Percentiles rank a stretch among this genome's conserved stretches.
phyloP scores from a whole-genome alignment of 208 protist species.

The Leishmania lainsoni region DNA sequence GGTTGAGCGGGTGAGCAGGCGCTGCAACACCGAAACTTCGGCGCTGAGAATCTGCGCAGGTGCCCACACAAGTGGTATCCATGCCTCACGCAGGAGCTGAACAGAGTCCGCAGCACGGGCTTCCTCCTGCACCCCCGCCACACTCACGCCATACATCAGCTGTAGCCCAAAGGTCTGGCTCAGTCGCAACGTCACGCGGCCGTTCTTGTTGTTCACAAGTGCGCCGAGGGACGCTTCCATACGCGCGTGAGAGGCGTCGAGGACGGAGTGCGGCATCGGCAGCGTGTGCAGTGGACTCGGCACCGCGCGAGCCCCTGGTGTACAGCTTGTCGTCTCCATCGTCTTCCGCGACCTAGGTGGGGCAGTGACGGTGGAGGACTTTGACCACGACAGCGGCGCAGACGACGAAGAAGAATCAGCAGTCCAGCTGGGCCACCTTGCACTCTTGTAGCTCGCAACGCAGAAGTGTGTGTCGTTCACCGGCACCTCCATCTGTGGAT shows the following conservation, averaged over 20 bases:
- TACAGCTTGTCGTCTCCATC: not conserved
- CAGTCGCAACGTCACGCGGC: slow-evolving; percentile 22
- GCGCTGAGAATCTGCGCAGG: slow-evolving; percentile 24
- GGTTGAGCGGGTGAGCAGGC: not conserved
- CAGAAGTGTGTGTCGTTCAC: not conserved
- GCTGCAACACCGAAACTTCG: slow-evolving; percentile 17
- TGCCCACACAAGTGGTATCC: slow-evolving; percentile 16
- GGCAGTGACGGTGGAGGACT: not conserved
- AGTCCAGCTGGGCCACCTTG: not conserved
- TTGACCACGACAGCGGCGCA: not conserved
- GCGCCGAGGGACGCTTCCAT: slow-evolving; percentile 2
- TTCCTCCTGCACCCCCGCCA: not conserved
- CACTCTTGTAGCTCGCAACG: not conserved
- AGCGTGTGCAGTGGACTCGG: not conserved
- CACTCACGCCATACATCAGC: slow-evolving; percentile 11
- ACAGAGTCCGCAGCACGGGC: not conserved
- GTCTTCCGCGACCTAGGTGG: no score
- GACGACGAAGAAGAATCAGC: not conserved
- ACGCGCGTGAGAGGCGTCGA: slow-evolving; percentile 6
- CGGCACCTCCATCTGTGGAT: slow-evolving; percentile 2
- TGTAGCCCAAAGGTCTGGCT: slow-evolving; percentile 35
- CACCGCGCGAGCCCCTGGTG: not conserved
- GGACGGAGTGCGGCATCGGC: slow-evolving; percentile 2
- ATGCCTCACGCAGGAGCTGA: slow-evolving; percentile 29
- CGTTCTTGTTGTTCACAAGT: slow-evolving; percentile 9